These are phyloP conservation scores for Ascosphaera pollenicola DNA, from an alignment of 2,329 filamentous ascomycete species.

Conservation along the genomic window DNA sequence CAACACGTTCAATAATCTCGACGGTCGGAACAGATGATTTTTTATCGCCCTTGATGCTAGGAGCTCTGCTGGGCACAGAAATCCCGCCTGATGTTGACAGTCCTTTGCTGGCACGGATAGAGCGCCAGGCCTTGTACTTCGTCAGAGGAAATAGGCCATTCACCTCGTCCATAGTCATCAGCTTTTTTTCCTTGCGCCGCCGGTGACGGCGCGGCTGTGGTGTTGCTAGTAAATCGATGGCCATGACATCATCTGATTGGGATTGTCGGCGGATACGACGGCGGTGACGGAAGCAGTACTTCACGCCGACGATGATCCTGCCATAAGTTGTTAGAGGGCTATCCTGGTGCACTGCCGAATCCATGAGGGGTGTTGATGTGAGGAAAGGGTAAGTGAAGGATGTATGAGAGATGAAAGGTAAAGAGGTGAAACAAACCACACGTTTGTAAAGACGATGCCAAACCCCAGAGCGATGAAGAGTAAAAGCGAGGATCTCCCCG, in stretches of 20 bases:
- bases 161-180: constrained; percentile 98
- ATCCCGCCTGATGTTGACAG: constrained; percentile 70
- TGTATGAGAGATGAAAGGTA: neutral
- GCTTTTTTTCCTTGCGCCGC: constrained; percentile 80
- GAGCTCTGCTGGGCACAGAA: constrained; percentile 28
- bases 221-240: constrained; percentile 66
- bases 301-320: constrained; percentile 99
- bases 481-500: constrained; percentile 51
- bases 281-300: constrained; percentile 98
- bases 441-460: constrained; percentile 93
- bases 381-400: constrained; percentile 2
- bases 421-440: constrained; percentile 54
- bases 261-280: constrained; percentile 77
- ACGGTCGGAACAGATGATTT: neutral
- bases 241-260: neutral
- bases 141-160: constrained; percentile 90
- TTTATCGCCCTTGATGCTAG: neutral
- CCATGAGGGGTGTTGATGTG: constrained; percentile 8
- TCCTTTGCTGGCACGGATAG: constrained; percentile 60
- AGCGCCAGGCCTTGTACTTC: constrained; percentile 94
- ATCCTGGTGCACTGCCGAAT: neutral
- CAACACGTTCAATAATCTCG: neutral
- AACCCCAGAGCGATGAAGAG: constrained; percentile 96
- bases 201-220: constrained; percentile 51
- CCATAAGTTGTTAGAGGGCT: neutral